Conservation (phyloP, 148 eudicot genomes). For the Amaranthus cruentus region DNA sequence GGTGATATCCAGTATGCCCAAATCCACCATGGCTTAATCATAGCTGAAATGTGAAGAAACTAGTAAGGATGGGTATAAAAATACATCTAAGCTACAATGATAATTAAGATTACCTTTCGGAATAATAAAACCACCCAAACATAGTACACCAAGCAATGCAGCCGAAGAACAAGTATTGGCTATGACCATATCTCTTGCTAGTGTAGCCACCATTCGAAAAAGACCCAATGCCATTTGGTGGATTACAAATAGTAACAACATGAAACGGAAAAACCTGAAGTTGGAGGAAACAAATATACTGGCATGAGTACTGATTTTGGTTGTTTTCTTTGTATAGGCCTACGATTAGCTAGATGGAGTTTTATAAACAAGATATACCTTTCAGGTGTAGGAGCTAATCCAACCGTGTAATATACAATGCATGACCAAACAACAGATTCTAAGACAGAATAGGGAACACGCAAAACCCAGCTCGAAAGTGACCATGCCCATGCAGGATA, state of each 20-base stretch:
- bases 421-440: slow-evolving; percentile 76
- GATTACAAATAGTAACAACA: slow-evolving; percentile 53
- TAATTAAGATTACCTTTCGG: slow-evolving; percentile 35
- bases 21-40: slow-evolving; percentile 81
- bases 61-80: not conserved
- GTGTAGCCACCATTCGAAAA: slow-evolving; percentile 64
- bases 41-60: slow-evolving; percentile 37
- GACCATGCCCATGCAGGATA: slow-evolving; percentile 94
- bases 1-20: slow-evolving; percentile 97
- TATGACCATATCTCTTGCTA: slow-evolving; percentile 70
- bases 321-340: not conserved
- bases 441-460: slow-evolving; percentile 64
- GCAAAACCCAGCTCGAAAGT: slow-evolving; percentile 58
- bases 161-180: slow-evolving; percentile 71
- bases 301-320: not conserved
- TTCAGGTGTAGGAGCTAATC: slow-evolving; percentile 60
- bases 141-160: slow-evolving; percentile 44
- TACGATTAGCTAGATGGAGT: not conserved
- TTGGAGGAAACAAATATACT: not conserved
- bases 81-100: not conserved
- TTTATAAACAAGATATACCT: slow-evolving; percentile 37
- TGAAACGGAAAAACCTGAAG: slow-evolving; percentile 64
- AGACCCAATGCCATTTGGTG: slow-evolving; percentile 95
- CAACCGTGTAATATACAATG: slow-evolving; percentile 62
- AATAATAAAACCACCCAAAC: slow-evolving; percentile 78